Conservation (phyloP, 441 rosid genomes). For the Jatropha multifida region DNA sequence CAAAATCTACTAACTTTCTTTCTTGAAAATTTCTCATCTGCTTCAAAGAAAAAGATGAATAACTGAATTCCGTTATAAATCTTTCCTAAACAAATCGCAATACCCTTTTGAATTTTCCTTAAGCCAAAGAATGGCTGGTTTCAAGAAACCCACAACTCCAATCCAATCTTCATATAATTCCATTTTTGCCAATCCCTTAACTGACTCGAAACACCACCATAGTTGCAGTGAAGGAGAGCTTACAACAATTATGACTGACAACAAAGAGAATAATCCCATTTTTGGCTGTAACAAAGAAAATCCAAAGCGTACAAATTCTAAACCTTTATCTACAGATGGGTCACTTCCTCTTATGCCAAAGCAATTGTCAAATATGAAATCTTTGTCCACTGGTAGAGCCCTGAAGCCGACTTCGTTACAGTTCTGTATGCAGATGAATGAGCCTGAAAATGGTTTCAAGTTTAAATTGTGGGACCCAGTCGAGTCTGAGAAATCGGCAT, state of each 20-base stretch:
- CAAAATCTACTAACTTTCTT: not conserved
- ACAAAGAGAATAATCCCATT: constrained; percentile 48
- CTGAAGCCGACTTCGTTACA: constrained; percentile 74
- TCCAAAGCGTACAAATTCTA: constrained; percentile 29
- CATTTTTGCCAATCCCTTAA: constrained; percentile 40
- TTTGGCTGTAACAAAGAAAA: constrained; percentile 39
- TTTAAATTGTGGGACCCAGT: constrained; percentile 51
- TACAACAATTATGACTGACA: constrained; percentile 22
- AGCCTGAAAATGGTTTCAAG: constrained; percentile 54
- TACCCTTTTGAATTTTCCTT: not conserved
- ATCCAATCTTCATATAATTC: constrained; percentile 38
- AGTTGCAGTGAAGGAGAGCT: constrained; percentile 46
- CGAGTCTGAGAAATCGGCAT: constrained; percentile 63
- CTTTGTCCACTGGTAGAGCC: constrained; percentile 53
- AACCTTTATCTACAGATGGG: constrained; percentile 43
- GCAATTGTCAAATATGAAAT: constrained; percentile 44
- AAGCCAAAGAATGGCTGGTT: constrained; percentile 15
- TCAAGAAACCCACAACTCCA: constrained; percentile 30
- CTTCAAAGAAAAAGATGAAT: not conserved
- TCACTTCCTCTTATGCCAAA: constrained; percentile 31
- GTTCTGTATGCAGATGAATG: constrained; percentile 75
- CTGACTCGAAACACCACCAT: constrained; percentile 40
- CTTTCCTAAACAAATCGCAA: not conserved
- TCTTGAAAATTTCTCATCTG: not conserved
- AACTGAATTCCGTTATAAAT: not conserved